A percentile compares a stretch with the other conserved stretches of the same genome.
These are phyloP conservation scores for Pseudogymnoascus sp. DNA, from an alignment of 2,329 filamentous ascomycete genomes.

Conservation along the genomic window DNA sequence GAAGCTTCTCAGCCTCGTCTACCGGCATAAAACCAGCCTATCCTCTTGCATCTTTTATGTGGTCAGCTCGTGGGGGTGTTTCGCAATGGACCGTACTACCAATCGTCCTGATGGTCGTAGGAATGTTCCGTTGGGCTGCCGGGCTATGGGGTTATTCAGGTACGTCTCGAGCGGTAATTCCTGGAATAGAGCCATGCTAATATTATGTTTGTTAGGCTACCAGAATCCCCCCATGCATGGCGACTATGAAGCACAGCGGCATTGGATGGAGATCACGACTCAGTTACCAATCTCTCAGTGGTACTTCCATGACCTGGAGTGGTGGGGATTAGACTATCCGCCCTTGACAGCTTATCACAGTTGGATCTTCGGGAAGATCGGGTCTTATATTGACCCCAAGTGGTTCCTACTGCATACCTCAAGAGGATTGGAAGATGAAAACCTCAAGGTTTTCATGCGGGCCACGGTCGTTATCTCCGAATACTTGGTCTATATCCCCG, in stretches of 20 bases:
- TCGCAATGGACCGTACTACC: conserved; percentile 93
- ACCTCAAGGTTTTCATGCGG: conserved; percentile 91
- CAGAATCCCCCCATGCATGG: conserved; percentile 83
- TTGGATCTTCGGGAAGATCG: conserved; percentile 87
- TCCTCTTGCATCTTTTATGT: conserved; percentile 87
- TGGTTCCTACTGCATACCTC: conserved; percentile 88
- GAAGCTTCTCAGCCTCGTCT: conserved; percentile 5
- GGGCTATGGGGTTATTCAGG: conserved; percentile 94
- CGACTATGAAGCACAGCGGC: conserved; percentile 94
- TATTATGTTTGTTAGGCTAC: conserved; percentile 49
- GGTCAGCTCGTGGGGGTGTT: conserved; percentile 70
- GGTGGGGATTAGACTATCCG: conserved; percentile 98
- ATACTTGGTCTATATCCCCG: conserved; percentile 82
- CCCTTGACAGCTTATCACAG: conserved; percentile 97
- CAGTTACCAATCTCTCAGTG: conserved; percentile 86
- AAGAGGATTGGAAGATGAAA: conserved; percentile 69
- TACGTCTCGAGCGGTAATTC: conserved; percentile 31
- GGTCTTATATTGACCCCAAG: conserved; percentile 64
- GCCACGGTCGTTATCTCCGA: conserved; percentile 86
- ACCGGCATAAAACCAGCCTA: conserved; percentile 58
- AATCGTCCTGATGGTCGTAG: conserved; percentile 79
- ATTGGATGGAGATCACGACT: conserved; percentile 97
- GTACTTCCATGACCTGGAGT: conserved; percentile 95
- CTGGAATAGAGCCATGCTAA: not conserved
- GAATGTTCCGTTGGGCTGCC: conserved; percentile 86